A percentile compares a stretch with the other conserved stretches of the same genome.
These are phyloP conservation scores for Pholiota microspora DNA, from an alignment of 768 basidiomycete species.

Conservation along the genomic window DNA sequence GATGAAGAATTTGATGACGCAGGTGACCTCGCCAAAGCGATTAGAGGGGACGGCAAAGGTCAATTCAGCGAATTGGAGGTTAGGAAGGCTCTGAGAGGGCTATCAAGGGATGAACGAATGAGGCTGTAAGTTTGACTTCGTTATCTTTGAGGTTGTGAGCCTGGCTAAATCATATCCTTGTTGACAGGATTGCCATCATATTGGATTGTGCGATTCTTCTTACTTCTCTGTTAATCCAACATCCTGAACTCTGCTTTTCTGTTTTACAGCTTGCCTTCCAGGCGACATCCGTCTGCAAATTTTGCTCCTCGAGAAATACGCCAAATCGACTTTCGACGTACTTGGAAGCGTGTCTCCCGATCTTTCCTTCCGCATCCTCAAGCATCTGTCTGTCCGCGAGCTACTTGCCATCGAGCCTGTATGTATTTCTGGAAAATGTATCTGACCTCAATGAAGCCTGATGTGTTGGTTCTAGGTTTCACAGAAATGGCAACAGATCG, in stretches of 20 bases:
- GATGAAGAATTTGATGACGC: conserved; percentile 44
- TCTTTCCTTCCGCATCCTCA: conserved; percentile 62
- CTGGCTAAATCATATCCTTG: conserved; percentile 1
- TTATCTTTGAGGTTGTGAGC: not conserved
- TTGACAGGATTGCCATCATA: conserved; percentile 54
- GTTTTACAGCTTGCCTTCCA: conserved; percentile 65
- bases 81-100: conserved; percentile 55
- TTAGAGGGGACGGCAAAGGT: conserved; percentile 56
- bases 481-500: conserved; percentile 41
- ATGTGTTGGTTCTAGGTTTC: too few species aligned
- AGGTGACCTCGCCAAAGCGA: conserved; percentile 38
- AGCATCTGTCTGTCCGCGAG: conserved; percentile 51
- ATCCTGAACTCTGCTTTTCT: conserved; percentile 3
- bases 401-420: conserved; percentile 60
- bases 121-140: conserved; percentile 54
- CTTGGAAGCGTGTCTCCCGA: conserved; percentile 69
- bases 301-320: conserved; percentile 80
- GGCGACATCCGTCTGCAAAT: conserved; percentile 87
- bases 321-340: conserved; percentile 79
- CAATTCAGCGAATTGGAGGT: conserved; percentile 71
- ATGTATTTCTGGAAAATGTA: too few species aligned
- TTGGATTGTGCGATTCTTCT: conserved; percentile 46
- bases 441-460: too few species aligned
- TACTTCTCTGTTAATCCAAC: not conserved
- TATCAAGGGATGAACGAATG: conserved; percentile 70